A percentile compares a stretch with the other conserved stretches of the same genome.
Conservation (phyloP, 2,329 filamentous ascomycete species). For the Fusarium globosum region DNA sequence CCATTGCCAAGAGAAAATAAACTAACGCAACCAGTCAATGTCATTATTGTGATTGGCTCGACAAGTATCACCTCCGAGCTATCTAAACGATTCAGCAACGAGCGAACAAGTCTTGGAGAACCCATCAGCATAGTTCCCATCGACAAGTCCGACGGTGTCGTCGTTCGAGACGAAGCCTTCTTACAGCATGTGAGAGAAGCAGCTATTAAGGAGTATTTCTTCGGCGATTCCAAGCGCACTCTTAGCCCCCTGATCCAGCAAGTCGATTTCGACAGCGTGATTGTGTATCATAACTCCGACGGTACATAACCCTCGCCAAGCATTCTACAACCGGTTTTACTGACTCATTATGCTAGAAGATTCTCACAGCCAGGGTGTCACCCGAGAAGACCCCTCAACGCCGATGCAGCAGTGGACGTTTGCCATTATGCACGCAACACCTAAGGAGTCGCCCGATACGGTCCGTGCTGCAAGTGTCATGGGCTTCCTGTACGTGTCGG, state of each 20-base stretch:
- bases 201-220: constrained; percentile 92
- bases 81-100: constrained; percentile 71
- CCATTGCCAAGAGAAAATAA: too few relatives aligned
- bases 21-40: constrained; percentile 73
- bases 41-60: constrained; percentile 85
- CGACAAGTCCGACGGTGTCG: constrained; percentile 86
- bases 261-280: constrained; percentile 79
- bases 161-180: constrained; percentile 78
- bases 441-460: constrained; percentile 74
- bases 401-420: constrained; percentile 84
- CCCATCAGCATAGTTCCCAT: constrained; percentile 80
- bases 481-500: constrained; percentile 92
- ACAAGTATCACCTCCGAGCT: constrained; percentile 81
- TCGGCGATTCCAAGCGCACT: constrained; percentile 80
- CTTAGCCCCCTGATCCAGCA: constrained; percentile 90
- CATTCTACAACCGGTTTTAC: constrained; percentile 4
- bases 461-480: constrained; percentile 86
- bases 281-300: constrained; percentile 77
- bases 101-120: constrained; percentile 70
- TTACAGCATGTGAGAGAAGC: constrained; percentile 79
- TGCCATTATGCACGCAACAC: constrained; percentile 82
- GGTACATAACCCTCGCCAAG: constrained; percentile 56
- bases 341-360: constrained; percentile 40
- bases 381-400: constrained; percentile 72
- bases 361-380: constrained; percentile 59